Evolutionary conservation across 257 asterid species (phyloP).

Genomic region (Solanum paucissectum): DNA sequence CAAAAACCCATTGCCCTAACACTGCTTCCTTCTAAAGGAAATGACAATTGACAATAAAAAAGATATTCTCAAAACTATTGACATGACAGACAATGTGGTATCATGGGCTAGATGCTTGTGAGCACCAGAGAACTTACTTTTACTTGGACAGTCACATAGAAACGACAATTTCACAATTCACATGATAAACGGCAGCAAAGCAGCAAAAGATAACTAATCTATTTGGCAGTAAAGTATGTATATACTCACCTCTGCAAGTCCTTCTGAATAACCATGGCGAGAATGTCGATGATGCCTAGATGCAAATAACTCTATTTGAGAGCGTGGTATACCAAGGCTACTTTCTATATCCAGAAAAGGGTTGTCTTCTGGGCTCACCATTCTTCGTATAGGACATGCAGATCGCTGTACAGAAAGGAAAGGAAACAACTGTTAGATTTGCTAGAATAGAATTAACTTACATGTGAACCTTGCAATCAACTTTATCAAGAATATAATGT

Average conservation of each 20-base stretch:
- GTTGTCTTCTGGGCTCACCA: slow-evolving; percentile 32
- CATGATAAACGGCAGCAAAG: not conserved
- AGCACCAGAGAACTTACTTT: not conserved
- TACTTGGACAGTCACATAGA: not conserved
- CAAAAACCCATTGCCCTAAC: not conserved
- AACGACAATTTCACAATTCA: not conserved
- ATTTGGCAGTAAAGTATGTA: not conserved
- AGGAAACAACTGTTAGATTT: not conserved
- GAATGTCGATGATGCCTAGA: slow-evolving; percentile 30
- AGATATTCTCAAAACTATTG: not conserved
- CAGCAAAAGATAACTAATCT: not conserved
- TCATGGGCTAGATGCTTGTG: not conserved
- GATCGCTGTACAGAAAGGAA: slow-evolving; percentile 15
- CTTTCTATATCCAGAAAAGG: slow-evolving; percentile 28
- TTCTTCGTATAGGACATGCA: slow-evolving; percentile 29
- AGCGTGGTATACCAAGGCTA: slow-evolving; percentile 14
- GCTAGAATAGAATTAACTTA: not conserved
- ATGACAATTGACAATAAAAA: not conserved
- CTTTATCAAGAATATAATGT: not conserved
- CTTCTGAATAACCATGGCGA: slow-evolving; percentile 27
- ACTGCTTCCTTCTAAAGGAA: not conserved
- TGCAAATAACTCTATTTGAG: slow-evolving; percentile 23
- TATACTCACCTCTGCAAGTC: slow-evolving; percentile 35
- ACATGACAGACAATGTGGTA: not conserved
- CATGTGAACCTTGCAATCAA: not conserved